These are phyloP conservation scores for Lentinula raphanica DNA, from an alignment of 768 basidiomycete genomes.

Conservation along the genomic window DNA sequence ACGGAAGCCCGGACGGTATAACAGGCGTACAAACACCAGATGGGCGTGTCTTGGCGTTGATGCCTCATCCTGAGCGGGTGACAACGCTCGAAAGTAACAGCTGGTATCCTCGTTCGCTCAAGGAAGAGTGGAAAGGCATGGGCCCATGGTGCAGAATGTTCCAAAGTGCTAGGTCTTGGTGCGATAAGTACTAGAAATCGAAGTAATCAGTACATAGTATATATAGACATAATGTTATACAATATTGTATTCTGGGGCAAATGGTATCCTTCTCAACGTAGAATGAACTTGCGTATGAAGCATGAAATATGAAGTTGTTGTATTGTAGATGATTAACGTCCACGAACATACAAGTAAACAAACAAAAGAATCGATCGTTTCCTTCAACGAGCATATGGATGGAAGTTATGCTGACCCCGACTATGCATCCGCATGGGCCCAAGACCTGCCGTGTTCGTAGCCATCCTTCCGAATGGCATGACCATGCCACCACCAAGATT, in stretches of 20 bases:
- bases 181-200: constrained; percentile 12
- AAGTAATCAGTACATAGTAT: background rate
- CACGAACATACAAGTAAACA: background rate
- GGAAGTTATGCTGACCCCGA: constrained; percentile 57
- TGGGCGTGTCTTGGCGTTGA: constrained; percentile 89
- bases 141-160: constrained; percentile 97
- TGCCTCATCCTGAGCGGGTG: constrained; percentile 97
- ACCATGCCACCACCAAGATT: constrained; percentile 18
- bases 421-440: constrained; percentile 45
- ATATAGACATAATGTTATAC: background rate
- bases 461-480: constrained; percentile 32
- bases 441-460: constrained; percentile 32
- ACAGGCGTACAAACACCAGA: constrained; percentile 83
- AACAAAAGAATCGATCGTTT: background rate
- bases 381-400: constrained; percentile 56
- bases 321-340: background rate
- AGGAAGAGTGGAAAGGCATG: constrained; percentile 57
- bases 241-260: background rate
- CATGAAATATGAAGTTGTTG: background rate
- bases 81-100: constrained; percentile 79
- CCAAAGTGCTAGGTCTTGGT: constrained; percentile 83
- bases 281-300: background rate
- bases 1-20: constrained; percentile 79
- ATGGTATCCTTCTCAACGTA: background rate
- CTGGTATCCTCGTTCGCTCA: constrained; percentile 71